Conservation (phyloP, 345 rosid genomes). For the Moricandia arvensis region DNA sequence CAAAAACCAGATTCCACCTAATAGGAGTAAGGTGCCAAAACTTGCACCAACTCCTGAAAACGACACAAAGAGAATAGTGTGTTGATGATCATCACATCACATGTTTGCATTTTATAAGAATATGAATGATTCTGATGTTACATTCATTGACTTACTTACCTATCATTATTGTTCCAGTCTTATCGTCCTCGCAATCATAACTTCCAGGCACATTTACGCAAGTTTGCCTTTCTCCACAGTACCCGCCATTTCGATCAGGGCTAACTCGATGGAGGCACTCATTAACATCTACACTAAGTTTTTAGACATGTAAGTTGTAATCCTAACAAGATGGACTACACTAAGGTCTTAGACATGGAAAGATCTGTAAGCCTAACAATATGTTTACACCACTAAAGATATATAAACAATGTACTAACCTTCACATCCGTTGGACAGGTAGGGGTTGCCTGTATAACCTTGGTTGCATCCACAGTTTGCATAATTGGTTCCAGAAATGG, state of each 20-base stretch:
- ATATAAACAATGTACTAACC: background rate
- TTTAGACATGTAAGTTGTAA: background rate
- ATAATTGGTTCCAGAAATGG: background rate
- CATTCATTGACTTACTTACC: background rate
- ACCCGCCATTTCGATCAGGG: too few species aligned
- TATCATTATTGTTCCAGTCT: background rate
- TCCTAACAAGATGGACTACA: background rate
- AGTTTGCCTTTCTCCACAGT: background rate
- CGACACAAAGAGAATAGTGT: background rate
- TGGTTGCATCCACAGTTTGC: background rate
- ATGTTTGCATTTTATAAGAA: background rate
- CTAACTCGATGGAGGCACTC: background rate
- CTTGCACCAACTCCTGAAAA: conserved; percentile 11
- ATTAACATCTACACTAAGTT: background rate
- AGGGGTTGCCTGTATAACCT: conserved; percentile 38
- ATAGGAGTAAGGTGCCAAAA: background rate
- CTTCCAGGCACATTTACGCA: background rate
- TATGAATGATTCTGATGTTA: background rate
- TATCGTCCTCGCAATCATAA: background rate
- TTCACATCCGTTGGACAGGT: background rate
- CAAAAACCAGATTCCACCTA: background rate
- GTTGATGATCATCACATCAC: background rate
- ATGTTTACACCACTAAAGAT: too few species aligned
- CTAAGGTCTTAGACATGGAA: too few species aligned
- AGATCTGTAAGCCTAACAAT: background rate